Evolutionary conservation across 106 monocot genomes (phyloP).

Genomic region (Platanthera zijinensis): DNA sequence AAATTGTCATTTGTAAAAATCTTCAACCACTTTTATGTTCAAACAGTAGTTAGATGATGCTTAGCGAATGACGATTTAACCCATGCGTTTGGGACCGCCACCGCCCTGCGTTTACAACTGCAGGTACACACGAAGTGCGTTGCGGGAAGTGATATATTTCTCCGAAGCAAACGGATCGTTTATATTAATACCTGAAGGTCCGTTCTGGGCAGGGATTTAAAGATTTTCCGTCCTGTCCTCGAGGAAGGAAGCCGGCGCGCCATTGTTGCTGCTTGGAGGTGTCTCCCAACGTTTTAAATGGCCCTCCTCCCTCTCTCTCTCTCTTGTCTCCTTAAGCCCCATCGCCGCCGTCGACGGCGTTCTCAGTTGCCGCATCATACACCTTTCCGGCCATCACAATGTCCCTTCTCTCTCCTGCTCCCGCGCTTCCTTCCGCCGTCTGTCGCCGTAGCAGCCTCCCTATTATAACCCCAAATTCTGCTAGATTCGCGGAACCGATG

Average conservation of each 20-base stretch:
- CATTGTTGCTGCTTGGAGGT: neutral
- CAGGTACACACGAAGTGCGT: too few species aligned
- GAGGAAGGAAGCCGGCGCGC: neutral
- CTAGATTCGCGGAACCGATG: neutral
- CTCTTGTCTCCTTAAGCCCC: neutral
- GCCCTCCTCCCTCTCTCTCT: neutral
- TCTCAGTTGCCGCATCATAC: neutral
- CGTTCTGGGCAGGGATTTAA: neutral
- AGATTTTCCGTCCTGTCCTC: conserved; percentile 5
- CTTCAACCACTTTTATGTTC: too few species aligned
- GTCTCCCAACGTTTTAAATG: conserved; percentile 1
- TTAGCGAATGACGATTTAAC: too few species aligned
- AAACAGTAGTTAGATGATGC: too few species aligned
- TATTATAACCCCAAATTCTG: neutral
- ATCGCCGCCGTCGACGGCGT: neutral
- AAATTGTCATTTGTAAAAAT: too few species aligned
- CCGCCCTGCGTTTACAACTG: too few species aligned
- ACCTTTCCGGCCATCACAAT: neutral
- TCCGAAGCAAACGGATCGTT: too few species aligned
- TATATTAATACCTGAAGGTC: neutral
- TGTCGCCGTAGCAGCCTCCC: neutral
- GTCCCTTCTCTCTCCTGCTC: neutral
- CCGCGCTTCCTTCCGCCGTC: neutral
- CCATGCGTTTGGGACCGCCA: too few species aligned
- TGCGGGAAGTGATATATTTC: too few species aligned